These are phyloP conservation scores for Phytophthora multivora DNA, from an alignment of 352 stramenopile species.

Conservation along the genomic window DNA sequence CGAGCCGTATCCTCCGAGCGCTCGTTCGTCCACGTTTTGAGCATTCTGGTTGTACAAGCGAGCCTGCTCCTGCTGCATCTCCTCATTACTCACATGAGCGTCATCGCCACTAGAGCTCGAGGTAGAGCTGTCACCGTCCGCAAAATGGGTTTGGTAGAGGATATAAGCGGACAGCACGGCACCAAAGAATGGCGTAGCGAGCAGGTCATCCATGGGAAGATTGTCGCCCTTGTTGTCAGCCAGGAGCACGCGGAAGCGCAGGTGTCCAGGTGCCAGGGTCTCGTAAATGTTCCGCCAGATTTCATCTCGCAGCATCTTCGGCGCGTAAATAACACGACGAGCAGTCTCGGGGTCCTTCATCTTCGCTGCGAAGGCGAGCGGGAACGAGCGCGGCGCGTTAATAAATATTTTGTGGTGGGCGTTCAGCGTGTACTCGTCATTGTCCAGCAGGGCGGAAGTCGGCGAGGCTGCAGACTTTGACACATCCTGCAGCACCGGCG, in stretches of 20 bases:
- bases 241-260: constrained; percentile 62
- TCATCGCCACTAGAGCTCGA: constrained; percentile 34
- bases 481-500: constrained; percentile 63
- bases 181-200: constrained; percentile 64
- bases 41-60: constrained; percentile 1
- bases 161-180: constrained; percentile 72
- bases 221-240: constrained; percentile 70
- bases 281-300: constrained; percentile 76
- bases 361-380: constrained; percentile 50
- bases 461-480: constrained; percentile 43
- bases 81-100: constrained; percentile 4
- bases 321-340: constrained; percentile 58
- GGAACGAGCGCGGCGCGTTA: constrained; percentile 72
- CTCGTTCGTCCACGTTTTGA: constrained; percentile 24
- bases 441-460: constrained; percentile 39
- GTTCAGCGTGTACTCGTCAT: constrained; percentile 75
- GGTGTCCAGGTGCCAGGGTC: constrained; percentile 51
- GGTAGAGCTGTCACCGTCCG: constrained; percentile 24
- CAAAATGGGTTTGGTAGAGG: constrained; percentile 43
- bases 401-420: constrained; percentile 86
- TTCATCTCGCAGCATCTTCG: constrained; percentile 79
- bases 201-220: constrained; percentile 65
- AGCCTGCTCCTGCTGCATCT: constrained; percentile 17
- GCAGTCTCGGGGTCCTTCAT: constrained; percentile 50
- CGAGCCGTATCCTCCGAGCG: constrained; percentile 41